These are phyloP conservation scores for Roridomyces roridus DNA, from an alignment of 768 basidiomycete species.

Conservation along the genomic window DNA sequence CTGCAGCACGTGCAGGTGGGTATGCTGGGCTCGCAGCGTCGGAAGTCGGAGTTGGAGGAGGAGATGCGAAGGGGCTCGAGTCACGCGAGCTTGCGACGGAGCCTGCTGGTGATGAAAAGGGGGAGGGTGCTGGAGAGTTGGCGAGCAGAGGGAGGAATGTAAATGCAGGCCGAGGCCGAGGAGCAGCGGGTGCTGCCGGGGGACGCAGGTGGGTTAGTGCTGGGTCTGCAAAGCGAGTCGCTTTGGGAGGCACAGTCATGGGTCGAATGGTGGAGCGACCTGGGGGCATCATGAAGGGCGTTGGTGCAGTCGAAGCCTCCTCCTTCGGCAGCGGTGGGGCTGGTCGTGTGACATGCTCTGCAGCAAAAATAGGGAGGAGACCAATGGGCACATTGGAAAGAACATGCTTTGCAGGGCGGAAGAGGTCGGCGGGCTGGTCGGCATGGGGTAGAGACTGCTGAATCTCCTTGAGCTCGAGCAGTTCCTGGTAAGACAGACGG, in stretches of 20 bases:
- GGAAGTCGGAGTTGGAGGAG: not conserved
- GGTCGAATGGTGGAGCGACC: slow-evolving; percentile 11
- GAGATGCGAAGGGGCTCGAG: too few relatives aligned
- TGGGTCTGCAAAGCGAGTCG: slow-evolving; percentile 11
- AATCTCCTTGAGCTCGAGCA: slow-evolving; percentile 74
- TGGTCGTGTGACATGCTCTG: not conserved
- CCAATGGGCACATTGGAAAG: slow-evolving; percentile 66
- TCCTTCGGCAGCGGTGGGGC: not conserved
- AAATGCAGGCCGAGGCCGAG: slow-evolving; percentile 8
- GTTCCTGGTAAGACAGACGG: slow-evolving; percentile 70
- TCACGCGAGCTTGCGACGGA: too few relatives aligned
- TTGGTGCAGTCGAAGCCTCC: not conserved
- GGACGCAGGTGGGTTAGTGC: slow-evolving; percentile 23
- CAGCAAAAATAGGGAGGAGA: slow-evolving; percentile 60
- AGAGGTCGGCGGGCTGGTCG: slow-evolving; percentile 53
- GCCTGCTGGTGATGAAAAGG: not conserved
- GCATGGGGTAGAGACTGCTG: slow-evolving; percentile 68
- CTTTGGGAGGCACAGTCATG: not conserved
- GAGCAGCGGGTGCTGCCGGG: not conserved
- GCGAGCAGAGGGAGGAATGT: slow-evolving; percentile 22
- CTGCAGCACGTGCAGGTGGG: slow-evolving; percentile 19
- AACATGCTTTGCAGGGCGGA: slow-evolving; percentile 46
- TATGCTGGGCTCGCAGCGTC: not conserved
- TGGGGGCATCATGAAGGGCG: slow-evolving; percentile 24
- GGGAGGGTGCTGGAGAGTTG: not conserved